A percentile compares a stretch with the other conserved stretches of the same genome.
Evolutionary conservation across 305 asterid species (phyloP).

Genomic region (Euphrasia arctica): DNA sequence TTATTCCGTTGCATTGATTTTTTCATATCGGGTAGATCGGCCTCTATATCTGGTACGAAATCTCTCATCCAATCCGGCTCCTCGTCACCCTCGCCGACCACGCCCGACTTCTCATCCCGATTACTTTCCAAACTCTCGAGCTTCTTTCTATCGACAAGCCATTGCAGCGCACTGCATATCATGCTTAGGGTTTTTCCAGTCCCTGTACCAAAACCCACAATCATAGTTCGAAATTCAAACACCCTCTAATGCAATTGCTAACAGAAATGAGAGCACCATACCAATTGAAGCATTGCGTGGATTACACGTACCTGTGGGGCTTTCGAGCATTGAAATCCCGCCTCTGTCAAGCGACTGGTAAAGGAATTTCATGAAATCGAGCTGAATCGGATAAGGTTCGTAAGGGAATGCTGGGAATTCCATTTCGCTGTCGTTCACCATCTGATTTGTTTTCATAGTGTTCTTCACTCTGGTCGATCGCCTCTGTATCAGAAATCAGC

Average conservation of each 20-base stretch:
- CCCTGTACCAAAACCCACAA: conserved; percentile 43
- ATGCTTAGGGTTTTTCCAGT: conserved; percentile 98
- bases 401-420: conserved; percentile 87
- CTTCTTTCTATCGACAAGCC: conserved; percentile 78
- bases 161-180: conserved; percentile 95
- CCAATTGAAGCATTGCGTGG: background rate
- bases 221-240: background rate
- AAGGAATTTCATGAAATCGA: conserved; percentile 94
- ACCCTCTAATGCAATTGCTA: too few species aligned
- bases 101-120: conserved; percentile 34
- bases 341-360: conserved; percentile 84
- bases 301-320: conserved; percentile 77
- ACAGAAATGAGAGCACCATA: too few species aligned
- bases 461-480: conserved; percentile 15
- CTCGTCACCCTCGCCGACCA: conserved; percentile 37
- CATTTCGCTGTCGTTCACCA: conserved; percentile 31
- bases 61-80: conserved; percentile 95
- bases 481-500: conserved; percentile 8
- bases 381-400: conserved; percentile 80
- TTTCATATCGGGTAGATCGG: conserved; percentile 36
- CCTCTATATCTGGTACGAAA: conserved; percentile 51
- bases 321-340: conserved; percentile 94
- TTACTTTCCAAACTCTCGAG: conserved; percentile 23
- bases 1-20: conserved; percentile 25
- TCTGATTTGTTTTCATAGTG: conserved; percentile 8